Evolutionary conservation across 441 rosid species (phyloP).

Genomic region (Jatropha multifida): DNA sequence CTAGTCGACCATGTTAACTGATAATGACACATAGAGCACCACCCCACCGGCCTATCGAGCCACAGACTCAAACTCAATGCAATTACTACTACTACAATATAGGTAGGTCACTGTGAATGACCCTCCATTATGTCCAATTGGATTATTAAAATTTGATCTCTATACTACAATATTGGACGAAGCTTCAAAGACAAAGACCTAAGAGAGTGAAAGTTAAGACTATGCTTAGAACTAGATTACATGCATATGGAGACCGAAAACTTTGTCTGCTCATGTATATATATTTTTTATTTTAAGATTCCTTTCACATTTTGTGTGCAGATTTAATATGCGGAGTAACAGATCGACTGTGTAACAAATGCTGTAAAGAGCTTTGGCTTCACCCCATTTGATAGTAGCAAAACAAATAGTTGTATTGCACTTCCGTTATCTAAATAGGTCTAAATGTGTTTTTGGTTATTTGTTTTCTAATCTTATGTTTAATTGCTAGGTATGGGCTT

Average conservation of each 20-base stretch:
- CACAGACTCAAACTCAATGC: slow-evolving; percentile 39
- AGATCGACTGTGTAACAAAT: too few species aligned
- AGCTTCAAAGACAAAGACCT: background rate
- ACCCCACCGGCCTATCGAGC: slow-evolving; percentile 67
- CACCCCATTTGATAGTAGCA: too few species aligned
- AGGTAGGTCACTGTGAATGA: slow-evolving; percentile 49
- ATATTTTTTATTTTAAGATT: background rate
- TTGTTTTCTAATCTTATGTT: slow-evolving; percentile 1
- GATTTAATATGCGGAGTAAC: too few species aligned
- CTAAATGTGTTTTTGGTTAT: too few species aligned
- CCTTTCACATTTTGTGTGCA: too few species aligned
- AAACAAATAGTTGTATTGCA: too few species aligned
- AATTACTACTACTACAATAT: slow-evolving; percentile 24
- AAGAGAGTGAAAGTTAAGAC: background rate
- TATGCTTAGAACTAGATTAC: slow-evolving; percentile 9
- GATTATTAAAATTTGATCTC: slow-evolving; percentile 17
- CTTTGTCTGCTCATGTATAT: slow-evolving; percentile 12
- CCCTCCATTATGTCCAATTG: slow-evolving; percentile 35
- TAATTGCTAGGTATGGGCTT: slow-evolving; percentile 22
- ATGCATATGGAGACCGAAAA: slow-evolving; percentile 15
- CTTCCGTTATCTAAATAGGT: too few species aligned
- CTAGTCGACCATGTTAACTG: slow-evolving; percentile 31
- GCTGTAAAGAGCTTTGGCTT: too few species aligned
- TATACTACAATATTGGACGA: slow-evolving; percentile 6
- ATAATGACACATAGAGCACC: slow-evolving; percentile 50